Conservation (phyloP, 306 rosid species). For the Gastrolobium bilobum region DNA sequence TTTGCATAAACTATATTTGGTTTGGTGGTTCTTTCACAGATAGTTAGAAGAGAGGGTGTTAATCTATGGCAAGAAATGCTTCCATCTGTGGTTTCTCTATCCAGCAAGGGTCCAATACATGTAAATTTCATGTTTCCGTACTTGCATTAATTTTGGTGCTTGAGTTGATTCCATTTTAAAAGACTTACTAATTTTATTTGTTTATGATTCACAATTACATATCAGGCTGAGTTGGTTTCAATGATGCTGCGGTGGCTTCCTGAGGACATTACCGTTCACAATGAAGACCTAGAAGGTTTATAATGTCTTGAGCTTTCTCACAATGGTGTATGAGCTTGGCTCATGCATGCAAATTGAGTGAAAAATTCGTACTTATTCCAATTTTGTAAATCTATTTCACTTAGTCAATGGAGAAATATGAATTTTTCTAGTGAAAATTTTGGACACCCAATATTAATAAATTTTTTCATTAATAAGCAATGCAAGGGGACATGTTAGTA, state of each 20-base stretch:
- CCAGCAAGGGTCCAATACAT: slow-evolving; percentile 90
- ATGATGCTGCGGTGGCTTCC: slow-evolving; percentile 99
- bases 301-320: slow-evolving; percentile 41
- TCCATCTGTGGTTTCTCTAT: slow-evolving; percentile 78
- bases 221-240: slow-evolving; percentile 94
- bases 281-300: slow-evolving; percentile 98
- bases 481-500: slow-evolving; percentile 26
- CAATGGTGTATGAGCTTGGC: neutral
- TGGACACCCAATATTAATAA: slow-evolving; percentile 13
- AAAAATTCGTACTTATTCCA: slow-evolving; percentile 37
- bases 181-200: slow-evolving; percentile 28
- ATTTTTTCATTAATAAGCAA: slow-evolving; percentile 8
- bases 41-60: slow-evolving; percentile 90
- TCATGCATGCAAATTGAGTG: slow-evolving; percentile 29
- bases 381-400: slow-evolving; percentile 22
- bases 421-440: slow-evolving; percentile 37
- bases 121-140: slow-evolving; percentile 56
- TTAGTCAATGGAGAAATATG: slow-evolving; percentile 35
- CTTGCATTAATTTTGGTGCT: slow-evolving; percentile 29
- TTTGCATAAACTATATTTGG: slow-evolving; percentile 30
- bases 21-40: slow-evolving; percentile 61
- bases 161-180: slow-evolving; percentile 30
- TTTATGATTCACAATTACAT: slow-evolving; percentile 36
- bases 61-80: slow-evolving; percentile 81
- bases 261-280: slow-evolving; percentile 95